phyloP scores from a whole-genome alignment of 495 filamentous ascomycete genomes.

The Penicillium canariense region DNA sequence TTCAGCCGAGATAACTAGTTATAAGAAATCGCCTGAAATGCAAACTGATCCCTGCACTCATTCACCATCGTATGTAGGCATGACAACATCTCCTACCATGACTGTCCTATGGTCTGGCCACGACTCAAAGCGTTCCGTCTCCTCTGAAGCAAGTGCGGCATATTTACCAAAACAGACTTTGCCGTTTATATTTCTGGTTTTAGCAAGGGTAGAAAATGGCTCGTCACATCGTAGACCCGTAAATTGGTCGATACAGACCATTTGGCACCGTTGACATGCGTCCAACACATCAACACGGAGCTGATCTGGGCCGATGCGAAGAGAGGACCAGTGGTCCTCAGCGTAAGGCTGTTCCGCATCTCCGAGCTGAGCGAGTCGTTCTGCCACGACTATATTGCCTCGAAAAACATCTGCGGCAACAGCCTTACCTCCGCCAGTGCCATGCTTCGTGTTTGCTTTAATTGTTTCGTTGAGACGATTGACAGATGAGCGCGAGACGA shows the following conservation, averaged over 20 bases:
- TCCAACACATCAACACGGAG: constrained; percentile 68
- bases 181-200: constrained; percentile 76
- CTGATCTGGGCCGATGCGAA: constrained; percentile 36
- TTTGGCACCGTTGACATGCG: constrained; percentile 83
- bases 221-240: constrained; percentile 76
- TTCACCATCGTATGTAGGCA: constrained; percentile 26
- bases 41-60: background rate
- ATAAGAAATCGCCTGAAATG: background rate
- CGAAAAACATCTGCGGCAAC: constrained; percentile 73
- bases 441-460: constrained; percentile 41
- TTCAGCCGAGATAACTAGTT: background rate
- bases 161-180: constrained; percentile 88
- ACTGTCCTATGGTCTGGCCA: constrained; percentile 27
- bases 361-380: constrained; percentile 36
- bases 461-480: constrained; percentile 73
- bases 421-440: constrained; percentile 38
- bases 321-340: constrained; percentile 47
- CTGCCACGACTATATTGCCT: constrained; percentile 76
- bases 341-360: constrained; percentile 54
- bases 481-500: constrained; percentile 77
- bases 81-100: constrained; percentile 46
- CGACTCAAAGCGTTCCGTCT: constrained; percentile 19
- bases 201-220: constrained; percentile 83
- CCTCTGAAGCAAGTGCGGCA: constrained; percentile 40
- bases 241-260: constrained; percentile 89